Conservation (phyloP, 176 grass and related monocot species). For the Puya raimondii region DNA sequence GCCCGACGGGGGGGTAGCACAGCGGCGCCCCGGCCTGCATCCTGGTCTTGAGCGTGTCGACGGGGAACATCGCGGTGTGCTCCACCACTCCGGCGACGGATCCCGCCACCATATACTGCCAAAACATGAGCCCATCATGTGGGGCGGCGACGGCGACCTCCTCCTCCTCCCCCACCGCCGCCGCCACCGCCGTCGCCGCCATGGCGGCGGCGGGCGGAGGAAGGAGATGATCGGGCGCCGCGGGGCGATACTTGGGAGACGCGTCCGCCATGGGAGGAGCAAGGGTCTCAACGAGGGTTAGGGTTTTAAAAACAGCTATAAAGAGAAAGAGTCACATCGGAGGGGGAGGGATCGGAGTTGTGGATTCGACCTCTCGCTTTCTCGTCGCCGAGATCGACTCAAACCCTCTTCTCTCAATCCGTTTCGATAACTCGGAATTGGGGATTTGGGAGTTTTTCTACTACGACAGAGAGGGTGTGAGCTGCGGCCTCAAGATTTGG, state of each 20-base stretch:
- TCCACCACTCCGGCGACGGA: conserved; percentile 86
- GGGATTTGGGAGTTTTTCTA: too few species aligned
- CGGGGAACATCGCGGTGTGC: conserved; percentile 85
- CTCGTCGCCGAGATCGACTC: background rate
- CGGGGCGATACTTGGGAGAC: conserved; percentile 42
- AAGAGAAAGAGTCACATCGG: conserved; percentile 15
- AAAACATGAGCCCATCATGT: conserved; percentile 78
- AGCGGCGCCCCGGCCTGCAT: conserved; percentile 58
- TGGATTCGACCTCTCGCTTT: conserved; percentile 10
- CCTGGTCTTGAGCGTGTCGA: conserved; percentile 86
- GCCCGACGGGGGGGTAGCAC: conserved; percentile 23
- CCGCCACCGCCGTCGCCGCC: background rate
- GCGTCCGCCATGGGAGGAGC: conserved; percentile 34
- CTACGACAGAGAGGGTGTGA: too few species aligned
- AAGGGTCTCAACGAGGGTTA: conserved; percentile 16
- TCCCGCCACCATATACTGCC: conserved; percentile 93
- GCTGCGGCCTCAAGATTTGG: too few species aligned
- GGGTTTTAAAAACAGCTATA: conserved; percentile 32
- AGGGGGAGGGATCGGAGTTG: conserved; percentile 15
- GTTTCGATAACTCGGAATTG: too few species aligned
- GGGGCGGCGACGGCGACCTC: conserved; percentile 9
- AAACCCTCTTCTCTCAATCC: too few species aligned
- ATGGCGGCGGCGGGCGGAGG: conserved; percentile 13
- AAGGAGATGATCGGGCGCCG: conserved; percentile 25
- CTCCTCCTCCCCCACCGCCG: background rate